phyloP scores from a whole-genome alignment of 1,139 yeast genomes.

The Blastobotrys proliferans region DNA sequence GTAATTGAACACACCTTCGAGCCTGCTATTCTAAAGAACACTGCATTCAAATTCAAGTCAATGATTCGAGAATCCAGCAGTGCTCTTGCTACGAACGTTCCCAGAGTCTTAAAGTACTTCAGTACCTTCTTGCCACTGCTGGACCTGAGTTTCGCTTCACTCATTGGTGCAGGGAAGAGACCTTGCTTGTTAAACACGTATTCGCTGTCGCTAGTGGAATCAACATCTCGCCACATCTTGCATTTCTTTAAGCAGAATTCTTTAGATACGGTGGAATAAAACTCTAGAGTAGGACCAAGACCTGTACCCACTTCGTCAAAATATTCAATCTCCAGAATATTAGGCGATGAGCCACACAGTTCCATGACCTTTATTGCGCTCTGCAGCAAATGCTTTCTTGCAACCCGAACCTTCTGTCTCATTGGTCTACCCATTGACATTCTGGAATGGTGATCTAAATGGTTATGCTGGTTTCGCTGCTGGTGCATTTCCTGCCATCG shows the following conservation, averaged over 20 bases:
- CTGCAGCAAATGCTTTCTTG: constrained; percentile 65
- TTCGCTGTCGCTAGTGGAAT: constrained; percentile 34
- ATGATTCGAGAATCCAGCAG: constrained; percentile 80
- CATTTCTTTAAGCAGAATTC: constrained; percentile 60
- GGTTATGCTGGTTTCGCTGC: constrained; percentile 17
- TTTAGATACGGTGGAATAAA: constrained; percentile 75
- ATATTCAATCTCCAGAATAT: constrained; percentile 81
- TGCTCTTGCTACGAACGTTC: constrained; percentile 83
- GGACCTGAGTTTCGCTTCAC: constrained; percentile 30
- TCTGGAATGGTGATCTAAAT: constrained; percentile 10
- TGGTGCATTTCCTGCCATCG: constrained; percentile 65
- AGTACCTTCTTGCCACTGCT: constrained; percentile 46
- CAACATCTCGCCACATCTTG: constrained; percentile 65
- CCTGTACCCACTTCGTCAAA: constrained; percentile 96
- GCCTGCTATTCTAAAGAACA: constrained; percentile 49
- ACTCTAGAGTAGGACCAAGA: constrained; percentile 91
- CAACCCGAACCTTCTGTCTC: constrained; percentile 75
- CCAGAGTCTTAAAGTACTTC: constrained; percentile 61
- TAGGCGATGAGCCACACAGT: constrained; percentile 73
- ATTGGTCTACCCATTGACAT: constrained; percentile 67
- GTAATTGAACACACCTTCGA: constrained; percentile 14
- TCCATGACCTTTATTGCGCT: constrained; percentile 80
- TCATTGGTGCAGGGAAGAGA: constrained; percentile 70
- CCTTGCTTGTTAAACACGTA: constrained; percentile 49
- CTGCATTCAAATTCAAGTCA: constrained; percentile 72